These are phyloP conservation scores for Boletus rubroflammeus DNA, from an alignment of 768 basidiomycete species.

Conservation along the genomic window DNA sequence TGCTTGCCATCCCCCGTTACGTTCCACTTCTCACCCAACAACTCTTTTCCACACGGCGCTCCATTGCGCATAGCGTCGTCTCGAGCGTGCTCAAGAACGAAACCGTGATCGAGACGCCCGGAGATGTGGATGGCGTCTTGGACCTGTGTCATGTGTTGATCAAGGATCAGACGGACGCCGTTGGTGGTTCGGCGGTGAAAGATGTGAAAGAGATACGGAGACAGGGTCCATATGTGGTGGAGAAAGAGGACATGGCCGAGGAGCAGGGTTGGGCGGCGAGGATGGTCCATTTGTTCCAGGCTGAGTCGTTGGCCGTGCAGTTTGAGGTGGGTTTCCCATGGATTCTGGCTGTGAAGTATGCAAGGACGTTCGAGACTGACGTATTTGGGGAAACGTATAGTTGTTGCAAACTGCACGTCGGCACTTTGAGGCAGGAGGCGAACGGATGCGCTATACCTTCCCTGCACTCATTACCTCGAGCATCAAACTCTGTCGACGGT, in stretches of 20 bases:
- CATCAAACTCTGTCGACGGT: constrained; percentile 89
- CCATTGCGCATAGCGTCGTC: constrained; percentile 92
- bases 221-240: constrained; percentile 58
- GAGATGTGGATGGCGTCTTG: constrained; percentile 91
- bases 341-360: not conserved
- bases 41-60: constrained; percentile 84
- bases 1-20: constrained; percentile 94
- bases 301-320: constrained; percentile 83
- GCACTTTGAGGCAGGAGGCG: constrained; percentile 89
- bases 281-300: constrained; percentile 94
- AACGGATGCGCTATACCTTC: constrained; percentile 95
- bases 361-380: not conserved
- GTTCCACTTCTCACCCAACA: constrained; percentile 79
- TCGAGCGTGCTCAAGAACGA: constrained; percentile 96
- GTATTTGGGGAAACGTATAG: constrained; percentile 36
- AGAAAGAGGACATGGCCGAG: constrained; percentile 91
- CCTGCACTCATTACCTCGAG: constrained; percentile 92
- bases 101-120: constrained; percentile 88
- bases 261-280: constrained; percentile 99
- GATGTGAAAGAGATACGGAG: constrained; percentile 46
- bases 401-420: constrained; percentile 86
- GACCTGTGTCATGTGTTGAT: constrained; percentile 92
- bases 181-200: constrained; percentile 27
- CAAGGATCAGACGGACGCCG: constrained; percentile 71
- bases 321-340: constrained; percentile 62